phyloP scores from a whole-genome alignment of 106 monocot genomes.

The Platanthera guangdongensis region DNA sequence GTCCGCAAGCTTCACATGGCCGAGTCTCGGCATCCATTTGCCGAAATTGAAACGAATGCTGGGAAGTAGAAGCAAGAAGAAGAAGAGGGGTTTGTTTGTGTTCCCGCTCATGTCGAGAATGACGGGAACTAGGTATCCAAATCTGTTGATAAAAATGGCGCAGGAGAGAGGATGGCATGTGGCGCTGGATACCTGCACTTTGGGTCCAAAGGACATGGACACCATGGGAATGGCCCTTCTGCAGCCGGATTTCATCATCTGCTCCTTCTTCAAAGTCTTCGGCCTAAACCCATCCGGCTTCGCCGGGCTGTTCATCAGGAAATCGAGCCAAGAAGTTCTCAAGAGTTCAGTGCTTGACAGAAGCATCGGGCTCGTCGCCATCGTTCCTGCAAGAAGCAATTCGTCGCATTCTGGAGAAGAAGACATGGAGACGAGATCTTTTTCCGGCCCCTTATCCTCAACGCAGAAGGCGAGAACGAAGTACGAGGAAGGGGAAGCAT shows the following conservation, averaged over 20 bases:
- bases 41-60: slow-evolving; percentile 33
- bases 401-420: slow-evolving; percentile 10
- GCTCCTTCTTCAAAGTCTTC: slow-evolving; percentile 77
- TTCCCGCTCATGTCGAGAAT: slow-evolving; percentile 66
- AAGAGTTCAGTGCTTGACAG: slow-evolving; percentile 22
- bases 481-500: slow-evolving; percentile 10
- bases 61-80: slow-evolving; percentile 29
- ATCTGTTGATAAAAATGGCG: slow-evolving; percentile 70
- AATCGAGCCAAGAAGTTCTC: slow-evolving; percentile 27
- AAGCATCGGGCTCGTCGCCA: slow-evolving; percentile 49
- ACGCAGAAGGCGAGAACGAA: background rate
- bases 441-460: slow-evolving; percentile 27
- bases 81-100: slow-evolving; percentile 42
- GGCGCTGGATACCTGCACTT: slow-evolving; percentile 46
- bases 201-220: slow-evolving; percentile 73
- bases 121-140: slow-evolving; percentile 56
- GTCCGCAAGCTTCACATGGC: slow-evolving; percentile 69
- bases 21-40: slow-evolving; percentile 44
- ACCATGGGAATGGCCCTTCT: slow-evolving; percentile 65
- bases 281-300: slow-evolving; percentile 81
- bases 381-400: slow-evolving; percentile 28
- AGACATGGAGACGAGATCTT: slow-evolving; percentile 15
- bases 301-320: slow-evolving; percentile 56
- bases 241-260: slow-evolving; percentile 70
- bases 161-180: slow-evolving; percentile 76